Conservation (phyloP, 2,329 filamentous ascomycete genomes). For the Arthrobotrys sphaeroides region DNA sequence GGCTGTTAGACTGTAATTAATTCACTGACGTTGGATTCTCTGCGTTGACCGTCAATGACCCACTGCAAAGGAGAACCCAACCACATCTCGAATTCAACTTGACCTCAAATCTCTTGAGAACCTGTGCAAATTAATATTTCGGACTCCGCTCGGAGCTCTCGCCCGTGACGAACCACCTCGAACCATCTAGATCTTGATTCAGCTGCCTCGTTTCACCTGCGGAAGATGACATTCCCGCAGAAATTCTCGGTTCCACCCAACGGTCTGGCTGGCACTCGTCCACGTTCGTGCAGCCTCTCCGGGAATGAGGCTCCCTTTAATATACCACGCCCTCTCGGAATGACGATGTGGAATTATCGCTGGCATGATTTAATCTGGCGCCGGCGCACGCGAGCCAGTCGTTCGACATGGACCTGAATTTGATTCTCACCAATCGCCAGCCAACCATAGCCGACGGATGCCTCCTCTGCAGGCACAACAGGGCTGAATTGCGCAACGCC, state of each 20-base stretch:
- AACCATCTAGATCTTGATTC: background rate
- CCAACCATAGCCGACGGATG: background rate
- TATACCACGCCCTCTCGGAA: background rate
- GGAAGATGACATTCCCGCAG: conserved; percentile 16
- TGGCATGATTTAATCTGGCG: conserved; percentile 11
- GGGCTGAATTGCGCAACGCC: conserved; percentile 42
- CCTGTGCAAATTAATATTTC: too few relatives aligned
- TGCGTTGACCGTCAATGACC: too few relatives aligned
- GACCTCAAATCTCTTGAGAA: too few relatives aligned
- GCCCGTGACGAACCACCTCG: background rate
- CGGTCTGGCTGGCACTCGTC: conserved; percentile 6
- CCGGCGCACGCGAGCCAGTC: conserved; percentile 20
- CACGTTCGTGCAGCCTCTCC: conserved; percentile 9
- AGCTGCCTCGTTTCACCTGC: conserved; percentile 2
- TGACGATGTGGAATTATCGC: conserved; percentile 10
- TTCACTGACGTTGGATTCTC: too few relatives aligned
- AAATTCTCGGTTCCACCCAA: conserved; percentile 18
- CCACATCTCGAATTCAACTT: too few relatives aligned
- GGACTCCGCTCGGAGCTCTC: background rate
- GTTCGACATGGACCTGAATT: conserved; percentile 2
- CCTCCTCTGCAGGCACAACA: background rate
- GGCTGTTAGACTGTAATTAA: too few relatives aligned
- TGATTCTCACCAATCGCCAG: conserved; percentile 12
- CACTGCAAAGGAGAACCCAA: too few relatives aligned
- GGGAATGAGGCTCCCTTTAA: conserved; percentile 19